Conservation (phyloP, 495 filamentous ascomycete genomes). For the Aspergillus haitiensis region DNA sequence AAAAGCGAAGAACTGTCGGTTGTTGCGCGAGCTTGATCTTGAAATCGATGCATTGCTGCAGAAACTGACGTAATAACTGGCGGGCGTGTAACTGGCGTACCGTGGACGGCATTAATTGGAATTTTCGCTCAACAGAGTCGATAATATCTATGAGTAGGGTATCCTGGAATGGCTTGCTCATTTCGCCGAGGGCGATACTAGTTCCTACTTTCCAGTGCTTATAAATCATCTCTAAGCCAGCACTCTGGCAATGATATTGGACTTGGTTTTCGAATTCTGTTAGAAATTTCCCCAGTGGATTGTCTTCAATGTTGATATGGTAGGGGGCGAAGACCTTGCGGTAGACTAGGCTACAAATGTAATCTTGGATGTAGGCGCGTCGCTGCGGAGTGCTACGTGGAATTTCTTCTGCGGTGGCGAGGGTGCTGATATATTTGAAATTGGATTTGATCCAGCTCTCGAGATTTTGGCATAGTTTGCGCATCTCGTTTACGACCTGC, state of each 20-base stretch:
- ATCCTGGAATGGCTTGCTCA: neutral
- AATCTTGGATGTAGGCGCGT: slow-evolving; percentile 6
- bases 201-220: slow-evolving; percentile 4
- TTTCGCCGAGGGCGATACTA: neutral
- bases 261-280: neutral
- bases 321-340: neutral
- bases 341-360: neutral
- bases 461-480: slow-evolving; percentile 7
- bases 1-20: neutral
- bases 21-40: slow-evolving; percentile 3
- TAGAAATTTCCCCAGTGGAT: neutral
- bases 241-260: neutral
- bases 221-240: neutral
- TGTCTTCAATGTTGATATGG: neutral
- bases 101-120: neutral
- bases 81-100: neutral
- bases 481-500: slow-evolving; percentile 1
- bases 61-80: neutral
- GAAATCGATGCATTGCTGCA: slow-evolving; percentile 4
- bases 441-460: slow-evolving; percentile 10
- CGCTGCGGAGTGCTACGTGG: slow-evolving; percentile 5
- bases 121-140: neutral
- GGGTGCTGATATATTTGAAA: slow-evolving; percentile 5
- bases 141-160: neutral
- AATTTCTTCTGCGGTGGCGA: neutral